Evolutionary conservation across 805 yeast genomes (phyloP).

Genomic region (Ogataea nitratoaversa): DNA sequence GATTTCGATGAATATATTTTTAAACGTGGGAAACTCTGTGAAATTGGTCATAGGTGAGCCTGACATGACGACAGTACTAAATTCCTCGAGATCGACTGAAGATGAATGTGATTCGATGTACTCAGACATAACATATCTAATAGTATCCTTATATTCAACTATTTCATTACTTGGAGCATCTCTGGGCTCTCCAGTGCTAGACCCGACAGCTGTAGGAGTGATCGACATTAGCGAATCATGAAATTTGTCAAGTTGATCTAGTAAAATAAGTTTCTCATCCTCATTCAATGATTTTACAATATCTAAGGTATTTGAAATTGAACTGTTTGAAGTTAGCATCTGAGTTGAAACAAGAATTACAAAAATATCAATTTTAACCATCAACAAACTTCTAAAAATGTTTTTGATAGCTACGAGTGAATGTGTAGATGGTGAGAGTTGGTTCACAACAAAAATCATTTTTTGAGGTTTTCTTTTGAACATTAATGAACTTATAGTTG

Average conservation of each 20-base stretch:
- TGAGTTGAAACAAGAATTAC: slow-evolving; percentile 21
- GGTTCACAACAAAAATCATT: slow-evolving; percentile 28
- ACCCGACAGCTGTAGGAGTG: slow-evolving; percentile 10
- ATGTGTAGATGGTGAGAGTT: slow-evolving; percentile 14
- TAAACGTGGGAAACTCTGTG: slow-evolving; percentile 13
- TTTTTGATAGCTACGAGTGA: slow-evolving; percentile 26
- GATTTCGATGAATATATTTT: slow-evolving; percentile 26
- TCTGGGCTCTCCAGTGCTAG: not conserved
- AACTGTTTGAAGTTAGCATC: slow-evolving; percentile 8
- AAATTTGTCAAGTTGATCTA: slow-evolving; percentile 16
- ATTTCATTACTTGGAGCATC: too few relatives aligned
- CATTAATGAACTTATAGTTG: slow-evolving; percentile 22
- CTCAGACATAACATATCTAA: not conserved
- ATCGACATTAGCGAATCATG: slow-evolving; percentile 6
- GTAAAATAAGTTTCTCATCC: slow-evolving; percentile 6
- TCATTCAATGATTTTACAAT: slow-evolving; percentile 7
- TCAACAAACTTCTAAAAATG: slow-evolving; percentile 24
- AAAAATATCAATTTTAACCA: slow-evolving; percentile 27
- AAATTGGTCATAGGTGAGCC: slow-evolving; percentile 18
- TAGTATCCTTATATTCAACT: not conserved
- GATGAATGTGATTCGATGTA: not conserved
- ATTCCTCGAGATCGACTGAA: slow-evolving; percentile 8
- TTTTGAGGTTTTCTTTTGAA: slow-evolving; percentile 24
- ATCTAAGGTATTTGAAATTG: slow-evolving; percentile 12
- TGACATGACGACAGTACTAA: slow-evolving; percentile 24